A percentile compares a stretch with the other conserved stretches of the same genome.
These are phyloP conservation scores for Apiotrichum porosum DNA, from an alignment of 1,284 basidiomycete genomes.

Conservation along the genomic window DNA sequence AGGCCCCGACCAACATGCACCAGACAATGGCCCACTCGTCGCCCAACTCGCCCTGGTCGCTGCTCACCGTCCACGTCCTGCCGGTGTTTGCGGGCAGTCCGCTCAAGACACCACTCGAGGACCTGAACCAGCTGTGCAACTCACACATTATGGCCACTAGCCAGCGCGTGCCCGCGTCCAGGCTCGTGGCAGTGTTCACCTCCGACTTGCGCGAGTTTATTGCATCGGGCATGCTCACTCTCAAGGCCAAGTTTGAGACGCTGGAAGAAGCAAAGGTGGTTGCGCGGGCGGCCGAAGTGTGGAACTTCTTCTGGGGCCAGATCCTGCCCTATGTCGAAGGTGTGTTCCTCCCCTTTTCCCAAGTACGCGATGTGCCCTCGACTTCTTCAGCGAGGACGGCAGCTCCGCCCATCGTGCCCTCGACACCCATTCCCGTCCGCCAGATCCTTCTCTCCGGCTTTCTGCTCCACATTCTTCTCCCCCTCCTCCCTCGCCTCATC, in stretches of 20 bases:
- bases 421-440: conserved; percentile 38
- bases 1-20: conserved; percentile 14
- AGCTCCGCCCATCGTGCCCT: conserved; percentile 8
- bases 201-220: conserved; percentile 78
- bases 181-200: conserved; percentile 58
- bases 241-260: conserved; percentile 70
- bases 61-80: conserved; percentile 76
- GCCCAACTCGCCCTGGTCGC: conserved; percentile 61
- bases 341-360: conserved; percentile 51
- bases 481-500: conserved; percentile 40
- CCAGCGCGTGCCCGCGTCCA: conserved; percentile 37
- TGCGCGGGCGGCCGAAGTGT: conserved; percentile 73
- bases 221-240: conserved; percentile 80
- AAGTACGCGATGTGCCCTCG: conserved; percentile 33
- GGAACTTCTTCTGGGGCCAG: conserved; percentile 92
- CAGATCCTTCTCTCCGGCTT: conserved; percentile 47
- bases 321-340: conserved; percentile 63
- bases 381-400: conserved; percentile 5
- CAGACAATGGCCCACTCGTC: conserved; percentile 33
- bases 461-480: conserved; percentile 46
- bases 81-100: conserved; percentile 89
- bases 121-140: conserved; percentile 60
- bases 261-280: conserved; percentile 64
- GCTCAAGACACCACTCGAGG: conserved; percentile 83
- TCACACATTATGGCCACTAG: conserved; percentile 40